Evolutionary conservation across 768 basidiomycete species (phyloP).

Genomic region (Boletales sp.): DNA sequence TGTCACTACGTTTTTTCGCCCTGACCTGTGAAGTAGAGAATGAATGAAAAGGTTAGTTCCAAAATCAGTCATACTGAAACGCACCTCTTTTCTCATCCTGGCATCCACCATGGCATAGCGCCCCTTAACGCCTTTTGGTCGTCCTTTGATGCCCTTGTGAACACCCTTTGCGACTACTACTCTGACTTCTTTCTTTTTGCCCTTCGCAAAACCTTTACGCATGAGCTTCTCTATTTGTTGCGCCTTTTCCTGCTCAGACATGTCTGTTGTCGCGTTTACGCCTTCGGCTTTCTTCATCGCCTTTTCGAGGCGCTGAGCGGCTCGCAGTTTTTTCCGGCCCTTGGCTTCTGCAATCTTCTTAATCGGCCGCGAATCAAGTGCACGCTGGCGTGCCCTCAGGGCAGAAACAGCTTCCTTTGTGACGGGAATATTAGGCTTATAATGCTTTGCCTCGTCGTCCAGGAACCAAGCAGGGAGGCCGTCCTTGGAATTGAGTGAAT

Average conservation of each 20-base stretch:
- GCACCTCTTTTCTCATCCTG: slow-evolving; percentile 89
- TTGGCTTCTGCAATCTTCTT: slow-evolving; percentile 99
- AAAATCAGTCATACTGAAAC: not conserved
- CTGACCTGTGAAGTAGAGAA: slow-evolving; percentile 51
- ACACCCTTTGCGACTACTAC: slow-evolving; percentile 89
- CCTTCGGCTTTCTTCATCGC: slow-evolving; percentile 96
- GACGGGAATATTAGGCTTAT: slow-evolving; percentile 93
- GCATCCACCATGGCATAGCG: slow-evolving; percentile 93
- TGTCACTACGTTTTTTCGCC: slow-evolving; percentile 77
- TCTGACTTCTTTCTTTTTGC: slow-evolving; percentile 75
- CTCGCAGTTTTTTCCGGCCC: slow-evolving; percentile 92
- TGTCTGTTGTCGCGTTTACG: slow-evolving; percentile 80
- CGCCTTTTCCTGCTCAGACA: slow-evolving; percentile 95
- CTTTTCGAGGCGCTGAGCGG: slow-evolving; percentile 80
- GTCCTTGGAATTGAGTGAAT: slow-evolving; percentile 89
- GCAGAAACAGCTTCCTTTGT: slow-evolving; percentile 92
- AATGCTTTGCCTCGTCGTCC: slow-evolving; percentile 91
- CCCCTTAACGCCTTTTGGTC: slow-evolving; percentile 95
- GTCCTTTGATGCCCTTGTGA: slow-evolving; percentile 85
- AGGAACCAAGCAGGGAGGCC: slow-evolving; percentile 94
- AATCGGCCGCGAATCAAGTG: slow-evolving; percentile 94
- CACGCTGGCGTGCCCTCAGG: slow-evolving; percentile 85
- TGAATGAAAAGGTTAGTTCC: not conserved
- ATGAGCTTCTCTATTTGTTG: slow-evolving; percentile 91
- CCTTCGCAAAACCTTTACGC: slow-evolving; percentile 69